phyloP scores from a whole-genome alignment of 108 stramenopile species.

The Thalassiosira profunda region DNA sequence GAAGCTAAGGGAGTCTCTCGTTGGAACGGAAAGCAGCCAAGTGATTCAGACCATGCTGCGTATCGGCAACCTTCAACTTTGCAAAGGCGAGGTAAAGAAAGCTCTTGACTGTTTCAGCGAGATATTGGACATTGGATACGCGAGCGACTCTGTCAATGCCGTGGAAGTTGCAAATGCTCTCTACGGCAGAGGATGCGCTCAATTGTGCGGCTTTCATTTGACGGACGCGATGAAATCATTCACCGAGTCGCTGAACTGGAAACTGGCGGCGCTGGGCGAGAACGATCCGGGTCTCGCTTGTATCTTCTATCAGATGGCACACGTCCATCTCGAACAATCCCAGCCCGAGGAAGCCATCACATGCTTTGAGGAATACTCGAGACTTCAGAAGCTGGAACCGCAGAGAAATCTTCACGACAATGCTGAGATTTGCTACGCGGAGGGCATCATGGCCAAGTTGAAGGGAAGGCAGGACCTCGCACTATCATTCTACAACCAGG shows the following conservation, averaged over 20 bases:
- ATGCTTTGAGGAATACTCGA: slow-evolving; percentile 44
- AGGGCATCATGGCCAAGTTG: slow-evolving; percentile 45
- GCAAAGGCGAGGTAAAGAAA: slow-evolving; percentile 36
- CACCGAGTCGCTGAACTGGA: slow-evolving; percentile 53
- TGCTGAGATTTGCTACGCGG: slow-evolving; percentile 47
- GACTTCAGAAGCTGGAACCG: slow-evolving; percentile 35
- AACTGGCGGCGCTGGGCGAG: slow-evolving; percentile 46
- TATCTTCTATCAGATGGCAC: slow-evolving; percentile 54
- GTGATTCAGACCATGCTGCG: slow-evolving; percentile 46
- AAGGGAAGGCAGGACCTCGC: slow-evolving; percentile 33
- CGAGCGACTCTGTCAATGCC: slow-evolving; percentile 38
- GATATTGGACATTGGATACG: slow-evolving; percentile 46
- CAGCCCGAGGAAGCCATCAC: slow-evolving; percentile 35
- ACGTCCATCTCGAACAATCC: slow-evolving; percentile 44
- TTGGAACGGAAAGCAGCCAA: slow-evolving; percentile 29
- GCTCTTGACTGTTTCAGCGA: slow-evolving; percentile 47
- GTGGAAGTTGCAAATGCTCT: slow-evolving; percentile 50
- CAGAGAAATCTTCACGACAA: slow-evolving; percentile 43
- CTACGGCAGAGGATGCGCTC: slow-evolving; percentile 55
- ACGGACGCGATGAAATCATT: slow-evolving; percentile 56
- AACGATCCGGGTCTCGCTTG: slow-evolving; percentile 48
- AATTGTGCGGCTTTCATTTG: slow-evolving; percentile 36
- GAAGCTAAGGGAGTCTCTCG: slow-evolving; percentile 14
- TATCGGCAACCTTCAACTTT: slow-evolving; percentile 46
- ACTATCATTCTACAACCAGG: slow-evolving; percentile 33